Conservation (phyloP, 495 filamentous ascomycete genomes). For the Neurospora sp. region DNA sequence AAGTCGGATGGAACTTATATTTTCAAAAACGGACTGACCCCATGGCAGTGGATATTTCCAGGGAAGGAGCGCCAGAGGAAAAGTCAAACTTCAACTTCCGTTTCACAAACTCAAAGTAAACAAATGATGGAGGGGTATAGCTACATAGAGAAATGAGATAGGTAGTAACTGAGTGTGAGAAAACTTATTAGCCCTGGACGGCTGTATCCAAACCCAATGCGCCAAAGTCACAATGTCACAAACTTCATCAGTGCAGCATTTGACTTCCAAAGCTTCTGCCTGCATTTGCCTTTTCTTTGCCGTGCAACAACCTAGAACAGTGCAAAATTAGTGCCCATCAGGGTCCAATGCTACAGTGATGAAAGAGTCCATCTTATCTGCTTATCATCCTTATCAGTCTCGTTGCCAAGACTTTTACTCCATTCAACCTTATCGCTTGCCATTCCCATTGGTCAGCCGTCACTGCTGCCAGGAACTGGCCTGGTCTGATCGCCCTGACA, state of each 20-base stretch:
- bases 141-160: neutral
- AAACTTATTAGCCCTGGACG: neutral
- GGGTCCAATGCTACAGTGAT: slow-evolving; percentile 6
- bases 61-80: neutral
- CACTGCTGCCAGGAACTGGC: slow-evolving; percentile 2
- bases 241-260: neutral
- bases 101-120: neutral
- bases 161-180: neutral
- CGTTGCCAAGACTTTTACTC: neutral
- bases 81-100: neutral
- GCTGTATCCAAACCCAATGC: neutral
- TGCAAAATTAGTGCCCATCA: slow-evolving; percentile 6
- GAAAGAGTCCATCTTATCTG: neutral
- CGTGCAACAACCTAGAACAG: neutral
- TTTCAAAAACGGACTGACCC: neutral
- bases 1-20: neutral
- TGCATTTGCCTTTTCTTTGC: neutral
- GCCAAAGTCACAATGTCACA: neutral
- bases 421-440: slow-evolving; percentile 7
- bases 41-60: neutral
- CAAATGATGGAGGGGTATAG: neutral
- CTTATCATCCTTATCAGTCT: neutral
- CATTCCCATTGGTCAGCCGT: neutral
- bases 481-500: slow-evolving; percentile 2
- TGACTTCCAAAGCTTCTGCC: neutral